phyloP scores from a whole-genome alignment of 768 basidiomycete species.

The Amyloporia xantha region DNA sequence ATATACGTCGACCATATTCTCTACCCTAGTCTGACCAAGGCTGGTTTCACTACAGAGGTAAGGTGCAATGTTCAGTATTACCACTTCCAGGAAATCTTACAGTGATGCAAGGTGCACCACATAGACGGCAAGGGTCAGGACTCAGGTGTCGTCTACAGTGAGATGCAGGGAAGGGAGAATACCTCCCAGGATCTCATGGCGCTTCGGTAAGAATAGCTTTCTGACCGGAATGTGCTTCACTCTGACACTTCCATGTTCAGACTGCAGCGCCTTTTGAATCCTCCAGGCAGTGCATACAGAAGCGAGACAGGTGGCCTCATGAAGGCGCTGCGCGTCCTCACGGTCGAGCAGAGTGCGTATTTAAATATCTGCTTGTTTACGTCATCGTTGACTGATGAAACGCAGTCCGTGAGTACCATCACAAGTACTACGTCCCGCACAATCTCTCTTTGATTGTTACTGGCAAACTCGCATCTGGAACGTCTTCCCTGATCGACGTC shows the following conservation, averaged over 20 bases:
- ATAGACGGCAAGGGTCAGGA: conserved; percentile 87
- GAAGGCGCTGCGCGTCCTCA: conserved; percentile 80
- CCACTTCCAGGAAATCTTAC: neutral
- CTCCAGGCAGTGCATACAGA: conserved; percentile 78
- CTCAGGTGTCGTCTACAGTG: conserved; percentile 93
- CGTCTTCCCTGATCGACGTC: conserved; percentile 68
- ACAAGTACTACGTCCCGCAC: conserved; percentile 87
- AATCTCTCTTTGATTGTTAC: conserved; percentile 86
- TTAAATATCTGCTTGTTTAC: conserved; percentile 3
- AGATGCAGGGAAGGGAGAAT: conserved; percentile 96
- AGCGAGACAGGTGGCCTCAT: conserved; percentile 97
- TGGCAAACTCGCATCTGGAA: conserved; percentile 79
- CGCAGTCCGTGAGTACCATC: conserved; percentile 87
- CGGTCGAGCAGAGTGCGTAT: conserved; percentile 76
- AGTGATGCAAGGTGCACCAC: conserved; percentile 70
- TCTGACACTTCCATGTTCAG: conserved; percentile 36
- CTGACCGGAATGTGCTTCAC: neutral
- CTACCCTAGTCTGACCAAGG: conserved; percentile 89
- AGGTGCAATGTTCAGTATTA: neutral
- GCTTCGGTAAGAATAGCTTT: conserved; percentile 47
- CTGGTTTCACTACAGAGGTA: conserved; percentile 66
- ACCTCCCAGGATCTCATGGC: conserved; percentile 88
- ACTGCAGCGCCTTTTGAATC: conserved; percentile 75
- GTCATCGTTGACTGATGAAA: conserved; percentile 1
- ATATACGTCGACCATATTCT: conserved; percentile 96